Evolutionary conservation across 2,329 filamentous ascomycete species (phyloP).

Genomic region (Aspergillus terreus): DNA sequence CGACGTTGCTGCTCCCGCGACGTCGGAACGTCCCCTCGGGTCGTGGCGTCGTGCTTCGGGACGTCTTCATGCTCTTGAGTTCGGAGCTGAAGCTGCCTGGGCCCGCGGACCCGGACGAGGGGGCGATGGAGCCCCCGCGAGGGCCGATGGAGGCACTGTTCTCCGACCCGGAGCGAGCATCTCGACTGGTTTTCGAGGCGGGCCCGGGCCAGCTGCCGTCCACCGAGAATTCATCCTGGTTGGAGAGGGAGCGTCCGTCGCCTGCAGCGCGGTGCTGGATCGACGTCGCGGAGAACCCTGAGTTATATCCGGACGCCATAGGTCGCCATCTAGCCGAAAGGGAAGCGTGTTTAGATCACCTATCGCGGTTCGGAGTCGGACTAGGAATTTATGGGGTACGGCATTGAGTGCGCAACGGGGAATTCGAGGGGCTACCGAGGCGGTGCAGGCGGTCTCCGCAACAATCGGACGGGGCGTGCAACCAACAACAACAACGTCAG

Average conservation of each 20-base stretch:
- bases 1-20: constrained; percentile 44
- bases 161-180: constrained; percentile 53
- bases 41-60: constrained; percentile 58
- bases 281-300: constrained; percentile 39
- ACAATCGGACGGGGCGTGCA: constrained; percentile 4
- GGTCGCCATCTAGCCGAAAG: constrained; percentile 40
- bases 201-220: constrained; percentile 38
- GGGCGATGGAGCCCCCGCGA: constrained; percentile 64
- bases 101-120: constrained; percentile 63
- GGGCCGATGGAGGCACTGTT: constrained; percentile 61
- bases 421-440: constrained; percentile 2
- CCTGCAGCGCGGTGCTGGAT: constrained; percentile 37
- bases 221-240: constrained; percentile 36
- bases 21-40: constrained; percentile 55
- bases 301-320: constrained; percentile 44
- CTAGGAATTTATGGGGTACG: constrained; percentile 18
- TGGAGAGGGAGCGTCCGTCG: constrained; percentile 36
- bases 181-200: constrained; percentile 28
- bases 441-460: neutral
- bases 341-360: constrained; percentile 31
- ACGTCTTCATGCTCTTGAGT: constrained; percentile 64
- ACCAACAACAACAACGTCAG: constrained; percentile 10
- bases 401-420: constrained; percentile 26
- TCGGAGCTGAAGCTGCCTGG: constrained; percentile 88
- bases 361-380: constrained; percentile 24